These are phyloP conservation scores for Grosmannia huntii DNA, from an alignment of 2,329 filamentous ascomycete species.

Conservation along the genomic window DNA sequence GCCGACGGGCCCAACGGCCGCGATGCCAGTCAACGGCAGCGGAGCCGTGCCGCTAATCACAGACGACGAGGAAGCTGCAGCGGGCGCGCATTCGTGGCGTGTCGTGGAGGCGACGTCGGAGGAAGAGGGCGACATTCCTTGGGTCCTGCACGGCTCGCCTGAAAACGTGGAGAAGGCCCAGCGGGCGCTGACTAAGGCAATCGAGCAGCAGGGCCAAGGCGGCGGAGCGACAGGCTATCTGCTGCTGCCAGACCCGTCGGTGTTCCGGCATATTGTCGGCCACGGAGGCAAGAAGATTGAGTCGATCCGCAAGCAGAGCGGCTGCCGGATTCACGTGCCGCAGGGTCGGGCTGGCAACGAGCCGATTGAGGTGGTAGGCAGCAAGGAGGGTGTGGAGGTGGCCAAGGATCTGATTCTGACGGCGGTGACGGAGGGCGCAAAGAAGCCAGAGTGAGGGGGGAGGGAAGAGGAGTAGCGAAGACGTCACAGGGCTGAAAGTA, in stretches of 20 bases:
- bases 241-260: constrained; percentile 75
- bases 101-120: constrained; percentile 48
- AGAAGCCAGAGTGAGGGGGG: constrained; percentile 3
- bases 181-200: constrained; percentile 53
- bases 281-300: constrained; percentile 86
- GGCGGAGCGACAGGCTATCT: constrained; percentile 73
- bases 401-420: constrained; percentile 82
- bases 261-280: constrained; percentile 84
- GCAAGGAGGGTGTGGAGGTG: constrained; percentile 66
- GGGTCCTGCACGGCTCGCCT: constrained; percentile 69
- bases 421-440: constrained; percentile 52
- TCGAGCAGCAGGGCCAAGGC: constrained; percentile 59
- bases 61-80: constrained; percentile 55
- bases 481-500: background rate
- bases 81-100: constrained; percentile 71
- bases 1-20: constrained; percentile 34
- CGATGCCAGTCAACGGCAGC: constrained; percentile 44
- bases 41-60: constrained; percentile 80
- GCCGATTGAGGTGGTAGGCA: constrained; percentile 81
- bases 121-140: constrained; percentile 61
- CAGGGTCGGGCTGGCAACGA: constrained; percentile 47
- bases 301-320: constrained; percentile 79
- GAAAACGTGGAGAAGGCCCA: constrained; percentile 77
- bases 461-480: background rate
- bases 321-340: constrained; percentile 88